These are phyloP conservation scores for Nicotiana knightiana DNA, from an alignment of 257 asterid species.

Conservation along the genomic window DNA sequence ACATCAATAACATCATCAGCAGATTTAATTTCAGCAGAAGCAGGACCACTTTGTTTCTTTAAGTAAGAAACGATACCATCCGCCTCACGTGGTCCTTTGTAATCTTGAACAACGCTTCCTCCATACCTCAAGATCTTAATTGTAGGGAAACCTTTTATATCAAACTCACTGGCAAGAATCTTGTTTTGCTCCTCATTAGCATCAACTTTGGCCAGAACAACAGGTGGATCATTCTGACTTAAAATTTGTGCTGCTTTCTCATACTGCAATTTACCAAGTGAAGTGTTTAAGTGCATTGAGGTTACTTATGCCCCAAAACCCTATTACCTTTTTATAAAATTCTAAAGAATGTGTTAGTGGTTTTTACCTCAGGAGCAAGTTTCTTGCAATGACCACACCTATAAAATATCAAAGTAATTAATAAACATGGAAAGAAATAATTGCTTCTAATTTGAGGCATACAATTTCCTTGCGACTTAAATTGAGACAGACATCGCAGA, in stretches of 20 bases:
- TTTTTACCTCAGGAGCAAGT: constrained; percentile 67
- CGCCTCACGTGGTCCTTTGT: constrained; percentile 88
- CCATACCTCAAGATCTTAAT: constrained; percentile 77
- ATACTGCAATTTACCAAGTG: constrained; percentile 33
- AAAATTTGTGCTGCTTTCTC: constrained; percentile 87
- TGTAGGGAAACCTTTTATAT: constrained; percentile 65
- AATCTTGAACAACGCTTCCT: constrained; percentile 72
- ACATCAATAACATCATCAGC: constrained; percentile 50
- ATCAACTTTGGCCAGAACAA: constrained; percentile 71
- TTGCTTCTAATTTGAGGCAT: neutral
- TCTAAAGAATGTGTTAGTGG: neutral
- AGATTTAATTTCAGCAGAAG: constrained; percentile 61
- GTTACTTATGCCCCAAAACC: neutral
- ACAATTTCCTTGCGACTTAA: neutral
- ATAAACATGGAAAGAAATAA: neutral
- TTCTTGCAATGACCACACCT: constrained; percentile 80
- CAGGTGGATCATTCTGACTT: constrained; percentile 64
- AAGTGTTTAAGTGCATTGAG: neutral
- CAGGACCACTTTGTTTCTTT: constrained; percentile 85
- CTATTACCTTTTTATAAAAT: neutral
- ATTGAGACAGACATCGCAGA: neutral
- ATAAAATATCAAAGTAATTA: constrained; percentile 12
- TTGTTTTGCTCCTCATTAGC: constrained; percentile 61
- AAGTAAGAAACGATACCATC: constrained; percentile 71
- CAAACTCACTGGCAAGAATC: constrained; percentile 48